A percentile compares a stretch with the other conserved stretches of the same genome.
Evolutionary conservation across 1,284 basidiomycete genomes (phyloP).

Genomic region (Malassezia arunalokei): DNA sequence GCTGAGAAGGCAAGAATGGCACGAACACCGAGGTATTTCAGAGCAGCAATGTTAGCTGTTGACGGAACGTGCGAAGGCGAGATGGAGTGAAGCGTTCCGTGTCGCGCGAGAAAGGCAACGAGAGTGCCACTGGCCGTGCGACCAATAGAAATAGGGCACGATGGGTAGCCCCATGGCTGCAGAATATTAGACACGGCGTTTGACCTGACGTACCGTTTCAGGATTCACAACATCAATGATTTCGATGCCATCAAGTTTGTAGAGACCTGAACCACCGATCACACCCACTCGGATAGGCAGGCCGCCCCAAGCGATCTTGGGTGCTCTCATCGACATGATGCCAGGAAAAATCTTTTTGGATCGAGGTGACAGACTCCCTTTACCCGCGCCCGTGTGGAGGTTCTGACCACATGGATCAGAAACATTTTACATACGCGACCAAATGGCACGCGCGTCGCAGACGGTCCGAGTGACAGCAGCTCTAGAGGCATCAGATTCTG

Average conservation of each 20-base stretch:
- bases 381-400: background rate
- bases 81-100: conserved; percentile 62
- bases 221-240: conserved; percentile 33
- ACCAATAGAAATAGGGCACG: conserved; percentile 78
- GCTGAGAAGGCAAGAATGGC: conserved; percentile 87
- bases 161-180: conserved; percentile 86
- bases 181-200: background rate
- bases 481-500: conserved; percentile 16
- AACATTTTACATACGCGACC: background rate
- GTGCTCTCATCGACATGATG: conserved; percentile 6
- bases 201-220: conserved; percentile 21
- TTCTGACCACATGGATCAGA: background rate
- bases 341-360: background rate
- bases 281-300: conserved; percentile 30
- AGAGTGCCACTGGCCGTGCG: conserved; percentile 61
- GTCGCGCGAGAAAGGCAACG: conserved; percentile 83
- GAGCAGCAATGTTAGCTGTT: conserved; percentile 85
- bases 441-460: conserved; percentile 15
- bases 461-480: conserved; percentile 2
- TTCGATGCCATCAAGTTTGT: conserved; percentile 40
- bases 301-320: conserved; percentile 23
- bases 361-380: background rate
- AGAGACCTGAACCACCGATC: conserved; percentile 41
- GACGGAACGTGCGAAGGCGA: conserved; percentile 50
- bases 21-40: conserved; percentile 79